These are phyloP conservation scores for Picea sitchensis DNA, from an alignment of 75 land plant genomes.

Conservation along the genomic window DNA sequence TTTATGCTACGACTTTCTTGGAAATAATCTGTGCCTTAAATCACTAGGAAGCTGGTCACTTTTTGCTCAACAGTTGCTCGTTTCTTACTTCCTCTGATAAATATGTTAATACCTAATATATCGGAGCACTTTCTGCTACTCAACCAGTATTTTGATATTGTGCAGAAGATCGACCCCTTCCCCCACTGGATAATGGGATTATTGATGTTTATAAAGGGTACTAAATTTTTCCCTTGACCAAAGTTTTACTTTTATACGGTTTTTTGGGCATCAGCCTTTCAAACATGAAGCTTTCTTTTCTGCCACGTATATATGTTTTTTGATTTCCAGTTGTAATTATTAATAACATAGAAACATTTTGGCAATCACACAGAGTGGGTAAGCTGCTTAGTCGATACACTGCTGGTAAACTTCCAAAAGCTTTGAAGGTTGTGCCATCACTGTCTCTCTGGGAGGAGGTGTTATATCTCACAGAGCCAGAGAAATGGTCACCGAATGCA, in stretches of 20 bases:
- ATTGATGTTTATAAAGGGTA: constrained; percentile 81
- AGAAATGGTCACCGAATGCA: constrained; percentile 94
- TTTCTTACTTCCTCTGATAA: too few relatives aligned
- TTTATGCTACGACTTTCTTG: too few relatives aligned
- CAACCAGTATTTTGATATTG: too few relatives aligned
- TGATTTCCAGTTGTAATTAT: not conserved
- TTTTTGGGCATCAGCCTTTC: not conserved
- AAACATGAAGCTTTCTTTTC: too few relatives aligned
- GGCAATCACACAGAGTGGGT: constrained; percentile 66
- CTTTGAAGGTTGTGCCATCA: constrained; percentile 83
- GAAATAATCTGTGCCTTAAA: too few relatives aligned
- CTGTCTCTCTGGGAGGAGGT: constrained; percentile 78
- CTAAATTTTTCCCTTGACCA: too few relatives aligned
- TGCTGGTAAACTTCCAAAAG: constrained; percentile 84
- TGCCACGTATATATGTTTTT: not conserved
- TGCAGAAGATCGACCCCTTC: constrained; percentile 51
- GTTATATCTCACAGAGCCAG: constrained; percentile 87
- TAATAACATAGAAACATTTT: not conserved
- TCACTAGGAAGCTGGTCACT: too few relatives aligned
- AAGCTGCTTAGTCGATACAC: constrained; percentile 70
- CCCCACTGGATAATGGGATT: constrained; percentile 62
- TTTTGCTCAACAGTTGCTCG: too few relatives aligned
- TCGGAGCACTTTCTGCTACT: too few relatives aligned
- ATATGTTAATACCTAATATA: too few relatives aligned
- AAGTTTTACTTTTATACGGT: too few relatives aligned